phyloP scores from a whole-genome alignment of 75 land plant genomes.

The Chamaecyparis obtusa region DNA sequence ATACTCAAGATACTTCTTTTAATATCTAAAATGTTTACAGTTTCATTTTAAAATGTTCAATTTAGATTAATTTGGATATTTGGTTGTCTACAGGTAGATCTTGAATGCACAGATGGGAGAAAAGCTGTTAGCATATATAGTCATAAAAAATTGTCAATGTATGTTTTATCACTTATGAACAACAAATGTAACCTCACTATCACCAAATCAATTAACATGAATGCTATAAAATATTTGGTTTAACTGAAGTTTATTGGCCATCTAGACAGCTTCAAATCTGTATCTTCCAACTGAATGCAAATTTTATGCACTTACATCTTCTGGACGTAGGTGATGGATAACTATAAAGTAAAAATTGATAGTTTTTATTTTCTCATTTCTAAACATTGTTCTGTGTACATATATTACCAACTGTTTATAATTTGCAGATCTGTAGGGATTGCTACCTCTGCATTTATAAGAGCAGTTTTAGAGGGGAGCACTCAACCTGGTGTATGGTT shows the following conservation, averaged over 20 bases:
- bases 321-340: background rate
- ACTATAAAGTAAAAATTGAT: background rate
- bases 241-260: background rate
- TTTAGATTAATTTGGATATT: background rate
- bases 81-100: constrained; percentile 64
- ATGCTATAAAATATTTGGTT: background rate
- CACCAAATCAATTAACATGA: background rate
- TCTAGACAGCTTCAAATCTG: background rate
- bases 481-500: constrained; percentile 97
- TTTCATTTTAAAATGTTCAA: background rate
- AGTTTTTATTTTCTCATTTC: background rate
- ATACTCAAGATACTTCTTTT: background rate
- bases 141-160: constrained; percentile 83
- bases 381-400: background rate
- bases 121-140: constrained; percentile 66
- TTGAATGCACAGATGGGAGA: constrained; percentile 74
- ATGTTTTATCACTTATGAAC: constrained; percentile 18
- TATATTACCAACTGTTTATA: background rate
- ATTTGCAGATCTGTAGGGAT: constrained; percentile 79
- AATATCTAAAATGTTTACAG: no score
- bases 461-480: constrained; percentile 85
- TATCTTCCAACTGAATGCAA: background rate
- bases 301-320: background rate
- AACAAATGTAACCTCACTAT: background rate
- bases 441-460: constrained; percentile 85